phyloP scores from a whole-genome alignment of 2,329 filamentous ascomycete genomes.

The Arthrinium puccinioides region DNA sequence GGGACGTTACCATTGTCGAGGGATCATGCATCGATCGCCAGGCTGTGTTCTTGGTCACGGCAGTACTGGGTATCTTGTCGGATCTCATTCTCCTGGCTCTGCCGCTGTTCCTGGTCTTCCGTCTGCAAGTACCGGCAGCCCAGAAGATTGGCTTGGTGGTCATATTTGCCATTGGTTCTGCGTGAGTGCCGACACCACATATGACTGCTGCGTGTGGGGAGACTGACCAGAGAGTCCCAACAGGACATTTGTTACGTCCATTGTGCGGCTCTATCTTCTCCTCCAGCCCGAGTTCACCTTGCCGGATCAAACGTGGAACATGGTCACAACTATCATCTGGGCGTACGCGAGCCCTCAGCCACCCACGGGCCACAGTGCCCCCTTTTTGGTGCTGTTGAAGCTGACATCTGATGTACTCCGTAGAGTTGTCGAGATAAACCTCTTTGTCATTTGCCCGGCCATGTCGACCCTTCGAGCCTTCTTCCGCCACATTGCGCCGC shows the following conservation, averaged over 20 bases:
- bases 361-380: not conserved
- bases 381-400: not conserved
- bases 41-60: not conserved
- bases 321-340: not conserved
- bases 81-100: not conserved
- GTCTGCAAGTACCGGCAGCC: not conserved
- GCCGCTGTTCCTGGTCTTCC: not conserved
- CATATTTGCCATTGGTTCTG: not conserved
- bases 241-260: not conserved
- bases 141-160: not conserved
- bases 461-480: not conserved
- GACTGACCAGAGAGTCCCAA: not conserved
- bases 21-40: not conserved
- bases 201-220: not conserved
- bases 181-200: not conserved
- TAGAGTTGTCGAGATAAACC: slow-evolving; percentile 2
- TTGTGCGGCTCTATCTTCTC: not conserved
- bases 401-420: not conserved
- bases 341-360: not conserved
- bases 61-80: not conserved
- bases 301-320: not conserved
- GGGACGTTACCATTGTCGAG: not conserved
- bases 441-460: slow-evolving; percentile 1
- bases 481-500: not conserved
- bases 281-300: not conserved